Conservation (phyloP, 2,329 filamentous ascomycete genomes). For the Ophiostoma quercus region DNA sequence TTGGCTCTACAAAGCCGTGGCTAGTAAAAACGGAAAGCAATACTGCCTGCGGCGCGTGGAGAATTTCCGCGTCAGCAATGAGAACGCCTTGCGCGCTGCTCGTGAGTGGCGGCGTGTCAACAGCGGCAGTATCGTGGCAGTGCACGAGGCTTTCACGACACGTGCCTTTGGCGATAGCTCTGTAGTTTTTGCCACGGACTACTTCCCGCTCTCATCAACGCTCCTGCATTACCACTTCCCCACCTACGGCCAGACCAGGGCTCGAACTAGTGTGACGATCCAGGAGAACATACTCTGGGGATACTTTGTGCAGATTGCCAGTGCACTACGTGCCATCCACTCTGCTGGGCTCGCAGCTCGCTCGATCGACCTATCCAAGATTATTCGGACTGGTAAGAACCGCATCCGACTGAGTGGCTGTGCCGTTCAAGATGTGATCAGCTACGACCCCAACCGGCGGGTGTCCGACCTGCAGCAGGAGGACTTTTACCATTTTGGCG, state of each 20-base stretch:
- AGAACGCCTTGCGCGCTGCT: slow-evolving; percentile 78
- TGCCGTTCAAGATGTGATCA: slow-evolving; percentile 81
- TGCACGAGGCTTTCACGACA: slow-evolving; percentile 91
- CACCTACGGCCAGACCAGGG: slow-evolving; percentile 39
- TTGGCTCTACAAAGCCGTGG: slow-evolving; percentile 93
- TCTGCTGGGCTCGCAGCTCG: slow-evolving; percentile 73
- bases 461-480: slow-evolving; percentile 77
- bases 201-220: slow-evolving; percentile 85
- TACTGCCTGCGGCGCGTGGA: slow-evolving; percentile 85
- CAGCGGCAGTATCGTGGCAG: slow-evolving; percentile 75
- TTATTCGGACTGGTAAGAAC: slow-evolving; percentile 85
- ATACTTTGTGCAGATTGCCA: slow-evolving; percentile 87
- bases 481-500: slow-evolving; percentile 79
- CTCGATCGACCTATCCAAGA: slow-evolving; percentile 80
- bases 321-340: slow-evolving; percentile 82
- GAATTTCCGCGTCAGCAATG: slow-evolving; percentile 82
- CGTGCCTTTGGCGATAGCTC: slow-evolving; percentile 91
- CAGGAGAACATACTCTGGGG: slow-evolving; percentile 78
- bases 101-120: slow-evolving; percentile 84
- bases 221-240: slow-evolving; percentile 74
- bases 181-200: slow-evolving; percentile 88
- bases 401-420: slow-evolving; percentile 84
- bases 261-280: slow-evolving; percentile 43
- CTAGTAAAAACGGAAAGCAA: slow-evolving; percentile 79
- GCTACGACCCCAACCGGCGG: slow-evolving; percentile 66